Base-by-base conservation (phyloP, 768 basidiomycete genomes). In the Macrolepiota fuliginosa region DNA sequence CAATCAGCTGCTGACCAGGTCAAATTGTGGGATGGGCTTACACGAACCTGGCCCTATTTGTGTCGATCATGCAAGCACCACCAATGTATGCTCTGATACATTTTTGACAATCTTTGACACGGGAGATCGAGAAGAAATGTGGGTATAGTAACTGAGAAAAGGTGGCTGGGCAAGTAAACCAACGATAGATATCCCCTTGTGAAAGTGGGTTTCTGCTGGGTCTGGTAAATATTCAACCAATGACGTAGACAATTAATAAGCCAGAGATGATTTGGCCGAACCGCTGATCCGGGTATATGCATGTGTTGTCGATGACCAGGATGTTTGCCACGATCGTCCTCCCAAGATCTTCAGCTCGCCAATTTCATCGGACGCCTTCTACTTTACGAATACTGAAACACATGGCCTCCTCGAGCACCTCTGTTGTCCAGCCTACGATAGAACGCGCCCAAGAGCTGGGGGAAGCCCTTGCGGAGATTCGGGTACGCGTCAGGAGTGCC, bases 31-130 rank as follows among this genome's bases (percentile, higher is more conserved):
- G 15, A n/a, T 13, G 2, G 40, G 72, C 85, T 64, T 69, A 88
- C 87, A 87, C 85, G 24, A 86, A 75, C 65, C 83, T 87, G 17
- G 86, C 78, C 10, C 81, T 74, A n/a, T 61, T 73, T 0, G 83
- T 84, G 65, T 88, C 86, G 46, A 87, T 76, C 47, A 89, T 67
- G 56, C 79, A 81, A 53, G 77, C 69, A 1, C 83, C 83, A 4
- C 70, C 75, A 52, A 83, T 83, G 39, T 86, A 70, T 9, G 81
- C 85, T 61, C 86, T 77, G 17, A 88, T 74, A 12, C 85, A 81
- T 67, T 79, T 86, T 13, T 67, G 68, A 6, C 75, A 74, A 49
- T 77, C 68, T 68, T 88, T 85, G 35, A 84, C 71, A 66, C 79
- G 74, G 3, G 81, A 79, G 4, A 76, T 42, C 7, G 64, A 54